Evolutionary conservation across 768 basidiomycete species (phyloP), one percentile per base, ranked within the genome.

Genomic region (Mycena epipterygia): DNA sequence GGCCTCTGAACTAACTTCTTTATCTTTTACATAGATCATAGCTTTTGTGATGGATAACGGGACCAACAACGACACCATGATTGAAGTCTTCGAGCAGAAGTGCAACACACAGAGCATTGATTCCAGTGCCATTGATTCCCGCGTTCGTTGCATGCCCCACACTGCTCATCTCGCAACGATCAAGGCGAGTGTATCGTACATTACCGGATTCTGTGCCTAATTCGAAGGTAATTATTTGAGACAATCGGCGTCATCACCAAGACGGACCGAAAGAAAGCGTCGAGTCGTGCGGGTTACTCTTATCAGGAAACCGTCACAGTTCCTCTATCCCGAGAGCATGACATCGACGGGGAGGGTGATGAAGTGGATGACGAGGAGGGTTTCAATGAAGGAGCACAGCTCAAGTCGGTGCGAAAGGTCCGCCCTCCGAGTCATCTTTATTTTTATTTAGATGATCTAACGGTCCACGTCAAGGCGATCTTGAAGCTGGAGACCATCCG

Each of bases 1-100:
- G 35, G 14, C 35, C 35, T 37, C 35, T 37, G 35, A 37, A 14
- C 35, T 37, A 14, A 37, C 35, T 37, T 14, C 8, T 37, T 14
- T 37, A 37, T 37, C 35, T 6, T 37, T 14, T 37, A 37, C 14
- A 14, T 37, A 37, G 35, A 37, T 37, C 14, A 14, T 37, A 37
- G 35, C 35, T 6, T 37, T 37, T 14, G 35, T 5, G n/a, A n/a
- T n/a, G n/a, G n/a, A n/a, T n/a, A n/a, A n/a, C n/a, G n/a, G n/a
- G n/a, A n/a, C n/a, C n/a, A 60, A 60, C 30, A 60, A 60, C 32
- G 57, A 42, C 57, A 59, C 57, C 16, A 59, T 46, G 57, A 59
- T 44, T 7, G n/a, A 60, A 9, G 42, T 21, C 8, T n/a, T 60
- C 12, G 58, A 60, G n/a, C 5, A 33, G 16, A 60, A 60, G 14